Percentiles rank a stretch among this genome's conserved stretches.
These are phyloP conservation scores for Colletotrichum cuscutae DNA, from an alignment of 2,329 filamentous ascomycete genomes.

Conservation along the genomic window DNA sequence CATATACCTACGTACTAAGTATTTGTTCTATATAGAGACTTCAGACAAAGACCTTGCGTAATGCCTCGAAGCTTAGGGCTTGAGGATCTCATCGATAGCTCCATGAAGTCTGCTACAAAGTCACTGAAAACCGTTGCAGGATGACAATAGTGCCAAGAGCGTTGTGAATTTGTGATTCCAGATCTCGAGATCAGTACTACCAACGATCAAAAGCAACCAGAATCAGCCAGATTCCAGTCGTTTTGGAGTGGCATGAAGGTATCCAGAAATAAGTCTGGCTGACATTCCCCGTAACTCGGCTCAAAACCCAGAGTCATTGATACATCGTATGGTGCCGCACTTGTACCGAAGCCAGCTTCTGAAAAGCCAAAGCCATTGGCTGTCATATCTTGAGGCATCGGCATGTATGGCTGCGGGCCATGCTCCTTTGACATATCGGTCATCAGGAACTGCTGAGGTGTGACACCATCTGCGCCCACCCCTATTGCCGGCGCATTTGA, in stretches of 20 bases:
- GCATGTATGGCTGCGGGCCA: neutral
- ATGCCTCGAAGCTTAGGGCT: too few species aligned
- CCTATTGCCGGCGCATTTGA: neutral
- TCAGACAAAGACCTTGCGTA: too few species aligned
- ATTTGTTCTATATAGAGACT: too few species aligned
- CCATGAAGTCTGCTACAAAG: too few species aligned
- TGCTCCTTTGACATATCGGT: neutral
- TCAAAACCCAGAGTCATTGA: constrained; percentile 27
- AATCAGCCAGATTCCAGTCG: constrained; percentile 19
- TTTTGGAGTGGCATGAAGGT: constrained; percentile 21
- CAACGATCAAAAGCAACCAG: neutral
- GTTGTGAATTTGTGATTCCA: neutral
- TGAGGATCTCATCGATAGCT: too few species aligned
- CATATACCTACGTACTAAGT: neutral
- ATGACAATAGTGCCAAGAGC: neutral
- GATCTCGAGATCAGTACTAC: too few species aligned
- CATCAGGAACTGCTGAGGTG: neutral
- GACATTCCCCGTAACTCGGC: constrained; percentile 22
- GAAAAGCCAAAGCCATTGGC: neutral
- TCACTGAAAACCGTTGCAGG: too few species aligned
- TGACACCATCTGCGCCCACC: neutral
- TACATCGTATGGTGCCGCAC: constrained; percentile 1
- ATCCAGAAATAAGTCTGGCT: constrained; percentile 23
- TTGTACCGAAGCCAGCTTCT: neutral
- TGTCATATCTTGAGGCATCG: neutral